Evolutionary conservation across 2,329 filamentous ascomycete genomes (phyloP), one percentile per base, ranked within the genome.

Genomic region (Claviceps sorghi): DNA sequence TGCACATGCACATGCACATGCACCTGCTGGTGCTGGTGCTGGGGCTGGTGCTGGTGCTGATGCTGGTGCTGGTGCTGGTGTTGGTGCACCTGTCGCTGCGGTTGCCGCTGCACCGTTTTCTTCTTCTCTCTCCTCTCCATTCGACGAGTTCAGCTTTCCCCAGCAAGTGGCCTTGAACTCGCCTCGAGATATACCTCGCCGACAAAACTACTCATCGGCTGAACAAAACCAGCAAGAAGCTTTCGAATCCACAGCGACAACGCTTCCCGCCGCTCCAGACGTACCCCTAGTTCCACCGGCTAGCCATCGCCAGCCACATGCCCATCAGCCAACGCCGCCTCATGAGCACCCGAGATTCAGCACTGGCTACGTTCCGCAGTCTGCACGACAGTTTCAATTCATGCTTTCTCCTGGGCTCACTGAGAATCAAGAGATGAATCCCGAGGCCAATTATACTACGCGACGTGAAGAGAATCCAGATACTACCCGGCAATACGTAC

Each of bases 211-310:
- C 46, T 52, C 51, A 40, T 44, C 58, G 53, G 67, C 69, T 55
- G 69, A 70, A 53, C 63, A 66, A 15, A 57, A 66, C 56, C 67
- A 71, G 40, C 62, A 67, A 50, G 55, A 59, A 57, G 57, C 64
- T 48, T 51, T 52, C 32, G 36, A 48, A 36, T 38, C 59, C 57
- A 57, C 64, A 50, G 47, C 36, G n/a, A 61, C 69, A 6, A 62
- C 69, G 45, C 71, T 67, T 11, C 74, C 79, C 19, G 69, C 72
- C 49, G 79, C 77, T 36, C 79, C 83, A 57, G 82, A 86, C 58
- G 77, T 74, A 30, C 79, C 82, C 52, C 74, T 73, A 59, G 74
- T 71, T 9, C 79, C 79, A 41, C 79, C 83, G 4, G 60, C 74
- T 38, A 80, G 76, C 61, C 82, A 79, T 64, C 74, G 69, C 55